Conservation (phyloP, 1,139 yeast species). For the Saccharomyces pastorianus region DNA sequence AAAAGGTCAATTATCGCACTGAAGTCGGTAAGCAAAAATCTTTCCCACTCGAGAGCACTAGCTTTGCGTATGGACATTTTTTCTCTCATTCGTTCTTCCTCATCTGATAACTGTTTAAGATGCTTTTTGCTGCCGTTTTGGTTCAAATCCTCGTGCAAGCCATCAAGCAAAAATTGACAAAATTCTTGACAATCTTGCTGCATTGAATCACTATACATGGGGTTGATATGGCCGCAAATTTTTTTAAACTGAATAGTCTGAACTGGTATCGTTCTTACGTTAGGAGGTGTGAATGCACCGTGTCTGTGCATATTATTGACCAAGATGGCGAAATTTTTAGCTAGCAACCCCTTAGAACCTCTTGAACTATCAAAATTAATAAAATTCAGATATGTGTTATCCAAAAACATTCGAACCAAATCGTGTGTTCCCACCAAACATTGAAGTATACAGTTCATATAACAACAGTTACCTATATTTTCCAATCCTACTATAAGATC, state of each 20-base stretch:
- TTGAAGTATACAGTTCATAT: constrained; percentile 86
- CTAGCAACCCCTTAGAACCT: constrained; percentile 78
- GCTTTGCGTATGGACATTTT: constrained; percentile 68
- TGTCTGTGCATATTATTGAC: constrained; percentile 45
- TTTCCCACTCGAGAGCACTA: constrained; percentile 86
- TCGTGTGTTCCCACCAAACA: constrained; percentile 52
- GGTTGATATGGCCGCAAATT: constrained; percentile 56
- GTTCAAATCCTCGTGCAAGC: constrained; percentile 79
- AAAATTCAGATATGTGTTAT: constrained; percentile 53
- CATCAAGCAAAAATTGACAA: constrained; percentile 72
- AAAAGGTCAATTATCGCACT: constrained; percentile 75
- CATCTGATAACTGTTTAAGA: constrained; percentile 51
- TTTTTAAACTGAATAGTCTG: constrained; percentile 41
- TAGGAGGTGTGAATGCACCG: not conserved
- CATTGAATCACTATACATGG: constrained; percentile 57
- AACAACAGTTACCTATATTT: constrained; percentile 85
- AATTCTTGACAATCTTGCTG: constrained; percentile 95
- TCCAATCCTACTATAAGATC: constrained; percentile 49
- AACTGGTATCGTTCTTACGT: constrained; percentile 28
- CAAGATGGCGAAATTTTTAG: constrained; percentile 59
- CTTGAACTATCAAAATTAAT: constrained; percentile 64
- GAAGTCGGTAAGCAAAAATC: constrained; percentile 71
- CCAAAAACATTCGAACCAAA: constrained; percentile 39
- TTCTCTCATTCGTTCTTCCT: constrained; percentile 72
- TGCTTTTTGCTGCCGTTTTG: constrained; percentile 48